These are phyloP conservation scores for Meripilus lineatus DNA, from an alignment of 1,284 basidiomycete genomes.

Conservation along the genomic window DNA sequence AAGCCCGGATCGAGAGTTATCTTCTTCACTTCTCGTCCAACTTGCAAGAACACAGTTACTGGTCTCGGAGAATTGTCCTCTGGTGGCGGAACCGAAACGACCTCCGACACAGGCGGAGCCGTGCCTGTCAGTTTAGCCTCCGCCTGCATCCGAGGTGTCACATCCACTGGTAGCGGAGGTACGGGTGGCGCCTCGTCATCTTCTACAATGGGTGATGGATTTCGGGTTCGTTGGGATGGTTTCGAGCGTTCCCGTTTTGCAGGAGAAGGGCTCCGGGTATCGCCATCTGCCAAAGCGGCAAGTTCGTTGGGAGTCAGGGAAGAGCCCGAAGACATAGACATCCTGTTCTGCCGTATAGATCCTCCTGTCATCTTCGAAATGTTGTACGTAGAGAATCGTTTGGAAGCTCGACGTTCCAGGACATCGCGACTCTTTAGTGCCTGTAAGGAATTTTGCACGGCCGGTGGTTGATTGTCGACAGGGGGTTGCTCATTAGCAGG, in stretches of 20 bases:
- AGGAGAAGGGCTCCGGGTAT: slow-evolving; percentile 26
- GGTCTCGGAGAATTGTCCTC: slow-evolving; percentile 28
- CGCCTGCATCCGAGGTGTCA: slow-evolving; percentile 13
- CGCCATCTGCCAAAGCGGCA: slow-evolving; percentile 66
- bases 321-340: slow-evolving; percentile 56
- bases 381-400: slow-evolving; percentile 95
- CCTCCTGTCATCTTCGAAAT: slow-evolving; percentile 89
- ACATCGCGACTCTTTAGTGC: slow-evolving; percentile 86
- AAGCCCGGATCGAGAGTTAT: slow-evolving; percentile 66
- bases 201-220: slow-evolving; percentile 26
- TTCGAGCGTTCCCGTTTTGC: slow-evolving; percentile 23
- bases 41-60: slow-evolving; percentile 82
- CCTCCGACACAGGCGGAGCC: slow-evolving; percentile 7
- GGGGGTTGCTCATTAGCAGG: slow-evolving; percentile 35
- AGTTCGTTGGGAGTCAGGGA: slow-evolving; percentile 63
- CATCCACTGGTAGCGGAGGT: slow-evolving; percentile 32
- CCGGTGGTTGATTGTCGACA: slow-evolving; percentile 42
- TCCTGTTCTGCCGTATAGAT: slow-evolving; percentile 38
- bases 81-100: slow-evolving; percentile 24
- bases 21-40: slow-evolving; percentile 92
- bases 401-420: slow-evolving; percentile 89
- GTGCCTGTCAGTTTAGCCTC: slow-evolving; percentile 6
- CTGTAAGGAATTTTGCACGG: slow-evolving; percentile 79
- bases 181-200: slow-evolving; percentile 44
- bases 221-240: slow-evolving; percentile 21